Base-by-base conservation (phyloP, 2,329 filamentous ascomycete genomes). In the Penicillium fuscoglaucum region DNA sequence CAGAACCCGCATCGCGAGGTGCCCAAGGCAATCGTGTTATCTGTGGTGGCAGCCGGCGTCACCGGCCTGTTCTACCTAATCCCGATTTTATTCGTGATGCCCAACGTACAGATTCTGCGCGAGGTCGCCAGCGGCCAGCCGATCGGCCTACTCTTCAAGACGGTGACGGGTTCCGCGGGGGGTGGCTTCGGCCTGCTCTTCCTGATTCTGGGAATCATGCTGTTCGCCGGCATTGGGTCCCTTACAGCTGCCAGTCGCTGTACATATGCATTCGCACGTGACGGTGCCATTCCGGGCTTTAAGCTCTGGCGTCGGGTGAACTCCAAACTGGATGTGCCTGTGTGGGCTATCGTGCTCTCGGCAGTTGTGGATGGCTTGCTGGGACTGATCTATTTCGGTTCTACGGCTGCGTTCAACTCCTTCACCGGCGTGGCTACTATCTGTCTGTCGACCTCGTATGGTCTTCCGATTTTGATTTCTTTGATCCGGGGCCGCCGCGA, bases 401-500 rank as follows among this genome's bases (percentile, higher is more conserved):
- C 87, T 1, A 83, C 84, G 0, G 88, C 89, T 0, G 90, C 90
- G 0, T 93, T 93, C 78, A 89, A 88, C 78, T 87, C 86, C 10
- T 92, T 93, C 74, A 92, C 89, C 0, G 89, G 89, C 29, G 89
- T 91, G 1, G 90, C 89, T 1, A 92, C 89, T 5, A 91, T 93
- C 70, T 91, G 89, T 63, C 82, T 93, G 0, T 88, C 86, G 0
- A 86, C 87, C 4, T 90, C 88, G 0, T 93, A 93, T 72, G 89
- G 87, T 15, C 81, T 91, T 17, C 90, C 90, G 0, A 90, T 93
- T 55, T 75, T 91, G 12, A 87, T 93, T 58, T 88, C 83, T 12
- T 76, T 93, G 3, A 66, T 91, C 1, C 84, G 87, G 17, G 82
- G 86, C 10, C 83, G 90, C n/a, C 80, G 83, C 52, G 82, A 85